phyloP scores from a whole-genome alignment of 202 grass and related monocot genomes.

The Saccharum hybrid region DNA sequence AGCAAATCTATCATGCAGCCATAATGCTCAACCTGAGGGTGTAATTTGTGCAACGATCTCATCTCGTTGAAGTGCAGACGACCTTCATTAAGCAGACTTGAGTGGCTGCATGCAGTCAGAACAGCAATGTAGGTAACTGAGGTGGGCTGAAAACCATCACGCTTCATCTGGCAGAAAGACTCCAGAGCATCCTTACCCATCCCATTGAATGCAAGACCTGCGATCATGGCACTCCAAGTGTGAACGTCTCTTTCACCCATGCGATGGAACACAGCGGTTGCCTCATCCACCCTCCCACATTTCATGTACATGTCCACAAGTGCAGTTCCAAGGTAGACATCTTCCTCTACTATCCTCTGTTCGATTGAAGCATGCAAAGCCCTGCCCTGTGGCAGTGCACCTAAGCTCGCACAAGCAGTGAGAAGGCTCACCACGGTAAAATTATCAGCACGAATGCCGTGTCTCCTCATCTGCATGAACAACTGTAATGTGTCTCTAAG shows the following conservation, averaged over 20 bases:
- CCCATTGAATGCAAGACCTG: slow-evolving; percentile 68
- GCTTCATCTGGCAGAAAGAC: slow-evolving; percentile 69
- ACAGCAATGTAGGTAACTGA: slow-evolving; percentile 72
- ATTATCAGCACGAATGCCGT: slow-evolving; percentile 50
- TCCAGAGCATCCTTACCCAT: slow-evolving; percentile 62
- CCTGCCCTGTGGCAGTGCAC: slow-evolving; percentile 65
- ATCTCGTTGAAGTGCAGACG: slow-evolving; percentile 64
- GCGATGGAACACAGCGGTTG: slow-evolving; percentile 49
- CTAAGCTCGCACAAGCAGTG: slow-evolving; percentile 72
- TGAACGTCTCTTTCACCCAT: slow-evolving; percentile 56
- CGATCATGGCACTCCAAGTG: slow-evolving; percentile 65
- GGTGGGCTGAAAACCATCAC: slow-evolving; percentile 51
- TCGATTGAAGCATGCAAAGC: slow-evolving; percentile 65
- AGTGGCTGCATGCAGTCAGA: slow-evolving; percentile 73
- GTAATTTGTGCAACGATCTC: slow-evolving; percentile 54
- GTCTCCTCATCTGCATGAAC: slow-evolving; percentile 63
- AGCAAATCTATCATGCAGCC: slow-evolving; percentile 86
- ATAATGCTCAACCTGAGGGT: slow-evolving; percentile 68
- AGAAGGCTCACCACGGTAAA: slow-evolving; percentile 72
- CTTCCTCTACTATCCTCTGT: slow-evolving; percentile 55
- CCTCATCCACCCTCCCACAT: slow-evolving; percentile 68
- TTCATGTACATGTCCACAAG: slow-evolving; percentile 83
- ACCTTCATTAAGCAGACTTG: slow-evolving; percentile 55
- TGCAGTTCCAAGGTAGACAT: slow-evolving; percentile 68
- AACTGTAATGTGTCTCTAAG: slow-evolving; percentile 58